These are phyloP conservation scores for Trichoderma lentiforme DNA, from an alignment of 2,329 filamentous ascomycete species.

Conservation along the genomic window DNA sequence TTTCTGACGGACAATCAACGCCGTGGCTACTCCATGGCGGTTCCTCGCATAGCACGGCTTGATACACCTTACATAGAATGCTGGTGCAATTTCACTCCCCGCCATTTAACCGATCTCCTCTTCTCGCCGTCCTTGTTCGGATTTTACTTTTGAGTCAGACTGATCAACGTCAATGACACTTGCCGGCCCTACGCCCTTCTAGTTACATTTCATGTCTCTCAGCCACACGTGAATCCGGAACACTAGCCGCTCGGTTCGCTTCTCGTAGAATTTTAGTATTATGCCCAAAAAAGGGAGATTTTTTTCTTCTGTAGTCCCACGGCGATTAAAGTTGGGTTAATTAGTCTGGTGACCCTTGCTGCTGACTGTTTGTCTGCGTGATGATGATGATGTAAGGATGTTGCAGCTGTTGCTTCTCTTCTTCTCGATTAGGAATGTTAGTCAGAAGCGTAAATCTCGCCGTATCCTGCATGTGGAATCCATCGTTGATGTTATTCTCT, in stretches of 20 bases:
- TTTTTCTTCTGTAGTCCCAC: background rate
- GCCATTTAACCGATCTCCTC: background rate
- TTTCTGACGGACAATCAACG: background rate
- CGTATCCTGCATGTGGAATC: background rate
- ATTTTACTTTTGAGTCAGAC: background rate
- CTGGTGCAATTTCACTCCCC: background rate
- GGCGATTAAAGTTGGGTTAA: background rate
- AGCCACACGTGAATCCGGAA: background rate
- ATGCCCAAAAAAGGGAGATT: background rate
- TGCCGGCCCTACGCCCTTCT: background rate
- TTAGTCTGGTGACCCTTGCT: background rate
- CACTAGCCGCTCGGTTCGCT: background rate
- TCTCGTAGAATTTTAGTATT: background rate
- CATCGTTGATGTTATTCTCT: background rate
- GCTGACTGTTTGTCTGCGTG: background rate
- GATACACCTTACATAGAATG: no score
- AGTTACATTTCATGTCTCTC: background rate
- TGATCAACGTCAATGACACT: background rate
- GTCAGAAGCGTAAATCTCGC: background rate
- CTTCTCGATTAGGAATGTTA: background rate
- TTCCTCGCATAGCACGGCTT: no score
- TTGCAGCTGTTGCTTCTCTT: background rate
- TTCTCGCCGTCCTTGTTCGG: background rate
- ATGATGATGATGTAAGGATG: background rate
- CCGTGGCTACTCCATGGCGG: background rate